Base-by-base conservation (phyloP, 805 yeast species). In the Saturnispora galanensis region DNA sequence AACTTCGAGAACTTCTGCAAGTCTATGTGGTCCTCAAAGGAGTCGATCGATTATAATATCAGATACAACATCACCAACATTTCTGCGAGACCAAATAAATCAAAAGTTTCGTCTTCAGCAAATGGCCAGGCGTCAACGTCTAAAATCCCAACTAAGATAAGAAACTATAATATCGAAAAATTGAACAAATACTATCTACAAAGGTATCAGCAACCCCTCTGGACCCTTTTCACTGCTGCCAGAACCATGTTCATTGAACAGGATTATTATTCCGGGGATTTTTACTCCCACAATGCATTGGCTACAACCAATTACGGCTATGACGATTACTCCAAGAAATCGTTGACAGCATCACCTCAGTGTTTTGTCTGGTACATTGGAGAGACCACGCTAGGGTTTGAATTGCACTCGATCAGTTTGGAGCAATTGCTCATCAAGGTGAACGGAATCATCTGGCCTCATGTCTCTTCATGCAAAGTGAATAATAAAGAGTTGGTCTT, bases 401-500 rank as follows among this genome's bases (percentile, higher is more conserved):
- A 72, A 47, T 58, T 76, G 31, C 66, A 69, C 41, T 69, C 74
- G 41, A 68, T 68, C 15, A 57, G 59, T 38, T 64, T 67, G 44
- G 68, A 69, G 41, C 70, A 63, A 44, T 56, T 72, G 5, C 62
- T 67, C 38, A 70, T 70, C 10, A 61, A 67, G 44, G 85, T 81
- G 4, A 81, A 81, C 53, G 86, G 85, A 17, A 71, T 81, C 17
- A 69, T 74, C 11, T 81, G 88, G 88, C 73, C 78, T 21, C 85
- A 79, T 54, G 76, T 77, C 1, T 69, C 78, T 0, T 67, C 74
- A 33, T 77, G 77, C 39, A 65, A 67, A 12, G 56, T 66, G 13
- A 64, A 64, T 17, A 70, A 70, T 30, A 73, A 73, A 38, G 75
- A 73, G 43, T 63, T 71, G 42, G 68, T 78, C n/a, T 70, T 78